Conservation (phyloP, 306 rosid species). For the Canavalia ensiformis region DNA sequence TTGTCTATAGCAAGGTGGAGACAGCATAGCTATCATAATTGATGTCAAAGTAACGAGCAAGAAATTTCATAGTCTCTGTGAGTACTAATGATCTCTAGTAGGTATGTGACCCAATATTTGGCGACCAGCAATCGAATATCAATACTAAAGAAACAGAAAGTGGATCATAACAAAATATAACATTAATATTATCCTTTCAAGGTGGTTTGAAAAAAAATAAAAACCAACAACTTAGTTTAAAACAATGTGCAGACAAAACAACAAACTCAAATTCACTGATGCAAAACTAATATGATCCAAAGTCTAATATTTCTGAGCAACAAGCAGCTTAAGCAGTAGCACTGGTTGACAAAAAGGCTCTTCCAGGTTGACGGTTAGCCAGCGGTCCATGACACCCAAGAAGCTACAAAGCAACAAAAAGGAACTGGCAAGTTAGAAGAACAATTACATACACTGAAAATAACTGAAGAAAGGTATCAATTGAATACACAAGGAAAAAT, state of each 20-base stretch:
- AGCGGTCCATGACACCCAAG: constrained; percentile 30
- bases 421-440: not conserved
- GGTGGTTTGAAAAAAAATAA: not conserved
- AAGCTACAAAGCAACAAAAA: constrained; percentile 11
- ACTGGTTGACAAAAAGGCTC: constrained; percentile 19
- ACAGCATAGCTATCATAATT: not conserved
- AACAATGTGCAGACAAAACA: constrained; percentile 2
- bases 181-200: not conserved
- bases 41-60: not conserved
- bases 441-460: not conserved
- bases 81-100: not conserved
- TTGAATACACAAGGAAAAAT: not conserved
- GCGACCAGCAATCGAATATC: not conserved
- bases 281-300: not conserved
- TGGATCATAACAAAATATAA: not conserved
- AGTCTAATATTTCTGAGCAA: not conserved
- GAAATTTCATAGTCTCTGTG: not conserved
- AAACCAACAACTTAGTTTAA: not conserved
- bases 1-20: not conserved
- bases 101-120: not conserved
- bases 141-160: not conserved
- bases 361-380: constrained; percentile 52
- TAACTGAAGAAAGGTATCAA: not conserved
- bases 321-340: constrained; percentile 45
- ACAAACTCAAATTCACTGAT: constrained; percentile 1